Base-by-base conservation (phyloP, 805 yeast genomes). In the Blastobotrys muscicola region DNA sequence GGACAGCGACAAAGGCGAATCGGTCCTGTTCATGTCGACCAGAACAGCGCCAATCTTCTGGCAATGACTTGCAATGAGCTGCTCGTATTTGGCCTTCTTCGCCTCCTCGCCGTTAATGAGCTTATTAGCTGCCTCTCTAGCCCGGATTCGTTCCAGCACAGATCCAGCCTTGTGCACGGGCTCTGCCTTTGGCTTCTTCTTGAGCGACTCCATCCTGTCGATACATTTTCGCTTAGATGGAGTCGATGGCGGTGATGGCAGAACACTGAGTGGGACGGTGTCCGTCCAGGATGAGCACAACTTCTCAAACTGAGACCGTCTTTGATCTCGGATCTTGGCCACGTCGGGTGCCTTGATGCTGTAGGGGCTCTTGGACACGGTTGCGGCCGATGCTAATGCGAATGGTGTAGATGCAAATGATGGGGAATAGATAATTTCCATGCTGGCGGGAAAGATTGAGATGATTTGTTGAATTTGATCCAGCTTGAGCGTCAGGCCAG, bases 91-190 rank as follows among this genome's bases (percentile, higher is more conserved):
- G 11, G 38, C 32, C 16, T 38, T 47, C 12, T 45, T 14, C 8
- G 41, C 43, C 10, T 38, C 43, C 8, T 33, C n/a, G 26, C 9
- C 23, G 15, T 8, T 33, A 34, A 9, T 15, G 12, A 11, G 13
- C 40, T 45, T 38, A 38, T 12, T 38, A 2, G 43, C 48, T 1
- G 54, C 54, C 41, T 61, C 61, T 41, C 59, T 55, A 29, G 60
- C 61, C 7, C 55, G 50, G 29, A 61, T 54, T 10, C 65, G 51
- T 16, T 60, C 63, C 31, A 58, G 42, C 3, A 61, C 44, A 1
- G 54, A 26, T 15, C 32, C 39, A 3, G 45, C 38, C n/a, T 33
- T 39, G 4, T 26, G 14, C 14, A 16, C 30, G 3, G 8, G 20
- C 12, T 23, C 35, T 11, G 13, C 14, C 6, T 38, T 16, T 14